Conservation (phyloP, 371 early-diverging fungal genomes). For the Mucor sp. region DNA sequence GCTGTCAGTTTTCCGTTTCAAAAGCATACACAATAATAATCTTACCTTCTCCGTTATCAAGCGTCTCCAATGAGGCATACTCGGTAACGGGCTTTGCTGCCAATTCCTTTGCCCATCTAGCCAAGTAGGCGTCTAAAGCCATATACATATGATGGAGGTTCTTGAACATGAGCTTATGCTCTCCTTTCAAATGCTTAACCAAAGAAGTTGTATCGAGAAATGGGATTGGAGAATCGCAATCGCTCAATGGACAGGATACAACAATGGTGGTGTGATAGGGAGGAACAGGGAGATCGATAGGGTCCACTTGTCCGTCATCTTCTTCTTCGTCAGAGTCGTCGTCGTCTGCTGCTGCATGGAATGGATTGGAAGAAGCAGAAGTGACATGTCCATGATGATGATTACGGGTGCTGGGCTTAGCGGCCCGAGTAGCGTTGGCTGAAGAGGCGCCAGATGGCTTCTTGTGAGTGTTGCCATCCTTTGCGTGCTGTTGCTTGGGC, state of each 20-base stretch:
- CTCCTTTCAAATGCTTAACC: constrained; percentile 65
- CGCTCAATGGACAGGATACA: constrained; percentile 57
- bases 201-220: constrained; percentile 70
- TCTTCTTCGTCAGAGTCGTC: constrained; percentile 52
- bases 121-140: constrained; percentile 76
- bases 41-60: not conserved
- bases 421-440: not conserved
- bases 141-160: constrained; percentile 84
- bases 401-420: not conserved
- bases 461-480: not conserved
- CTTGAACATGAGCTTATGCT: constrained; percentile 69
- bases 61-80: constrained; percentile 14
- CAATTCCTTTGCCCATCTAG: constrained; percentile 67
- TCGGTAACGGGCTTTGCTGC: constrained; percentile 31
- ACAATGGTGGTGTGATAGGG: constrained; percentile 66
- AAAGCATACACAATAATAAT: not conserved
- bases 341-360: constrained; percentile 31
- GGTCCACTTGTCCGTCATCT: constrained; percentile 48
- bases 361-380: constrained; percentile 6
- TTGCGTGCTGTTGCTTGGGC: not conserved
- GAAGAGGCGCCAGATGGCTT: not conserved
- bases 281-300: constrained; percentile 50
- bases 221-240: constrained; percentile 52
- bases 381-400: not conserved
- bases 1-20: not conserved